Base-by-base conservation (phyloP, 352 stramenopile genomes). In the Peronospora belbahrii region DNA sequence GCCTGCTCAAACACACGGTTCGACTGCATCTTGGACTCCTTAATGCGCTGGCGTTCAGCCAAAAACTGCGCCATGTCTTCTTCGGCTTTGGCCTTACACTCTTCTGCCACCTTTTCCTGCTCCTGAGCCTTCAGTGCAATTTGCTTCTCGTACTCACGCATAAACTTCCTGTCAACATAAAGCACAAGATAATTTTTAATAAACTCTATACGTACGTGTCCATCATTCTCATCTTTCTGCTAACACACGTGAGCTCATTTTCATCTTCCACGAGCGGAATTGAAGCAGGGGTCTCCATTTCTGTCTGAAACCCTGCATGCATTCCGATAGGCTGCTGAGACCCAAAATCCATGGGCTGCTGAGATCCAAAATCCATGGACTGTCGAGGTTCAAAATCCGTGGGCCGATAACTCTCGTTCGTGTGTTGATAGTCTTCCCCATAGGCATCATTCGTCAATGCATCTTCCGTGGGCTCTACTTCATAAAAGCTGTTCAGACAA, bases 1-100 rank as follows among this genome's bases (percentile, higher is more conserved):
- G 88, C 83, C 65, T 97, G 89, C 52, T 97, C 91, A 43, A 95
- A 85, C 48, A 87, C 79, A 49, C 91, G 83, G 63, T 97, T 97
- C 30, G 89, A 78, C 53, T 84, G 69, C 78, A 97, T 88, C 65
- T 94, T 94, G 10, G 74, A 67, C 61, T 97, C 88, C 48, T 94
- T 88, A 31, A 90, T 83, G 34, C 73, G 73, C 41, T 88, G 74
- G 20, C 85, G 74, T 47, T 97, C 83, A 7, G 72, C 64, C 34
- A 88, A 39, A 49, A 97, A 97, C 35, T 88, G 68, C 0, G 79
- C 74, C 68, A 87, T 84, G 50, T 75, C 59, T 13, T 65, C 54
- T 52, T 79, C 62, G 4, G 74, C 72, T 59, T 87, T 87, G 14
- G 67, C 66, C 50, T 87, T 87, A 52, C 67, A 83, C 57, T 75